These are phyloP conservation scores for Porogramme epimiltina DNA, from an alignment of 1,284 basidiomycete genomes.

Conservation along the genomic window DNA sequence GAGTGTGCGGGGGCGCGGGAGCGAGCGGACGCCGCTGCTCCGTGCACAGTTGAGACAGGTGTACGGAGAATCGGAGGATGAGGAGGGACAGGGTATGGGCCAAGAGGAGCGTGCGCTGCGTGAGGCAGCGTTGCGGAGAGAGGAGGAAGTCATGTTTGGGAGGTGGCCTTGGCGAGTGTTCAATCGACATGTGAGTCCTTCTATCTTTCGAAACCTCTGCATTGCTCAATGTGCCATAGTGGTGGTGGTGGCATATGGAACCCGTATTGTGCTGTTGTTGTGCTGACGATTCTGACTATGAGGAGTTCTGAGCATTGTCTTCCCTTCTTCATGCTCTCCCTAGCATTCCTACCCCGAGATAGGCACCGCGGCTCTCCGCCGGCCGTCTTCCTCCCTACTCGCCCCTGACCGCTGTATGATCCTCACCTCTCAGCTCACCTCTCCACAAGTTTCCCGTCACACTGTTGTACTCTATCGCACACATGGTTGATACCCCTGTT, in stretches of 20 bases:
- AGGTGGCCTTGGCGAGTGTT: slow-evolving; percentile 66
- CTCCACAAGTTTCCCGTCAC: too few relatives aligned
- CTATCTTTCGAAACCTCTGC: not conserved
- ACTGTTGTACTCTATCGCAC: slow-evolving; percentile 20
- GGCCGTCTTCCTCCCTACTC: too few relatives aligned
- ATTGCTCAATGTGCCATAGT: slow-evolving; percentile 42
- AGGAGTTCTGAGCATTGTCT: slow-evolving; percentile 26
- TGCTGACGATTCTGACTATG: slow-evolving; percentile 38
- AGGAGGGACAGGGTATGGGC: slow-evolving; percentile 14
- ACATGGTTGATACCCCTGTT: slow-evolving; percentile 13
- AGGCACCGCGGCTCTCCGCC: too few relatives aligned
- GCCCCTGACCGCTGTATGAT: too few relatives aligned
- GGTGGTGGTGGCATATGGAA: slow-evolving; percentile 79
- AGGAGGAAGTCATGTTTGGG: slow-evolving; percentile 53
- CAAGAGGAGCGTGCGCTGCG: slow-evolving; percentile 34
- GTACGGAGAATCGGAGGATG: slow-evolving; percentile 22
- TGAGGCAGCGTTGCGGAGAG: slow-evolving; percentile 31
- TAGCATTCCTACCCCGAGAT: not conserved
- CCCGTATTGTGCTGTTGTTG: slow-evolving; percentile 59
- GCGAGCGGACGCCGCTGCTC: slow-evolving; percentile 38
- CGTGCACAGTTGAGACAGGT: slow-evolving; percentile 14
- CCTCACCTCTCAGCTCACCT: too few relatives aligned
- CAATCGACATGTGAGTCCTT: slow-evolving; percentile 62
- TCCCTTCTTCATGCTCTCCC: not conserved
- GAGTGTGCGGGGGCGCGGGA: not conserved